Evolutionary conservation across 2,329 filamentous ascomycete genomes (phyloP).

Genomic region (Emergomyces africanus): DNA sequence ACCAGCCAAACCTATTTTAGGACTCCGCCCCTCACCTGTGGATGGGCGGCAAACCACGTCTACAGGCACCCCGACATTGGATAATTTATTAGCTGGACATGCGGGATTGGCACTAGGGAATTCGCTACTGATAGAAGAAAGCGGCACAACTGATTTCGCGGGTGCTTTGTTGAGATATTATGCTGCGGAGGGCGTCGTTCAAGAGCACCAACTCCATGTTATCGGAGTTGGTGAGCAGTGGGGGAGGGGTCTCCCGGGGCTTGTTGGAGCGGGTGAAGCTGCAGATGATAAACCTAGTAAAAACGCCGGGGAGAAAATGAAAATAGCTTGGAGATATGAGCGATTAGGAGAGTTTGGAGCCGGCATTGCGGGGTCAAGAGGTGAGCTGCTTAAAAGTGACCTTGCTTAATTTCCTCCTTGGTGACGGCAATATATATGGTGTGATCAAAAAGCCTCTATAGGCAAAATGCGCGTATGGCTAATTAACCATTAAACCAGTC

Average conservation of each 20-base stretch:
- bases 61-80: conserved; percentile 76
- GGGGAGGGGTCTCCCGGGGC: conserved; percentile 69
- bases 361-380: conserved; percentile 42
- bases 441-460: neutral
- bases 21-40: conserved; percentile 71
- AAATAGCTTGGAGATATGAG: conserved; percentile 98
- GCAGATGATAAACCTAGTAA: conserved; percentile 31
- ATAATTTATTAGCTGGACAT: conserved; percentile 75
- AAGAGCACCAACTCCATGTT: conserved; percentile 80
- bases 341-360: conserved; percentile 58
- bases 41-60: conserved; percentile 83
- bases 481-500: conserved; percentile 14
- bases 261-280: conserved; percentile 41
- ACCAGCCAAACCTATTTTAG: conserved; percentile 26
- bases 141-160: conserved; percentile 86
- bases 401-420: neutral
- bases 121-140: conserved; percentile 70
- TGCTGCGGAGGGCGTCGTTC: conserved; percentile 82
- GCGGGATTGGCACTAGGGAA: conserved; percentile 71
- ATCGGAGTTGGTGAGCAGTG: conserved; percentile 68
- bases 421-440: neutral
- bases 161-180: conserved; percentile 76
- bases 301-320: conserved; percentile 65
- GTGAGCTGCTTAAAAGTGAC: conserved; percentile 29
- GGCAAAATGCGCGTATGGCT: conserved; percentile 4